Conservation (phyloP, 1,139 yeast genomes). For the Sugiyamaella xylanicola region DNA sequence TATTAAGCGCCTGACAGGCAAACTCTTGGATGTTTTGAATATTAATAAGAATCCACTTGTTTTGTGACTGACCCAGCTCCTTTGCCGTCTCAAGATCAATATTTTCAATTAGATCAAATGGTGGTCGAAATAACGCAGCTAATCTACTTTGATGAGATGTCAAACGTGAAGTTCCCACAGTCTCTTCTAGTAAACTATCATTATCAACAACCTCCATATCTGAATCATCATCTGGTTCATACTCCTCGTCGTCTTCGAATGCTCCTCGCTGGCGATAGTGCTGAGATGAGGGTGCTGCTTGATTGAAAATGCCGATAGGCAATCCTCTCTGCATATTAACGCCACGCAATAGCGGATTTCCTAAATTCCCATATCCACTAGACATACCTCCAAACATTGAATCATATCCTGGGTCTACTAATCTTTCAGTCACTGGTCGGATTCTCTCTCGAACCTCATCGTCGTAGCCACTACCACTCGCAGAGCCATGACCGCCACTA, state of each 20-base stretch:
- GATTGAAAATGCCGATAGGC: slow-evolving; percentile 51
- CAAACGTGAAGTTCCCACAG: slow-evolving; percentile 39
- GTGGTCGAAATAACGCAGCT: slow-evolving; percentile 86
- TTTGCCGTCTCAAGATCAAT: slow-evolving; percentile 73
- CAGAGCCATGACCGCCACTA: slow-evolving; percentile 52
- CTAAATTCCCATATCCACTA: slow-evolving; percentile 6
- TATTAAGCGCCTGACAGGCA: slow-evolving; percentile 82
- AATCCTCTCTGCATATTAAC: slow-evolving; percentile 7
- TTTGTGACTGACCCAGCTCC: slow-evolving; percentile 57
- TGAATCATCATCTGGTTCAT: slow-evolving; percentile 30
- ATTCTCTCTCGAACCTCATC: slow-evolving; percentile 76
- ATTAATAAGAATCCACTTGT: slow-evolving; percentile 85
- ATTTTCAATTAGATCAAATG: slow-evolving; percentile 80
- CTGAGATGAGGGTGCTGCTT: slow-evolving; percentile 33
- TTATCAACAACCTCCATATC: slow-evolving; percentile 32
- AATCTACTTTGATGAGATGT: slow-evolving; percentile 69
- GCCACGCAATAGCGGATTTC: slow-evolving; percentile 6
- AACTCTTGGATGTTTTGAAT: slow-evolving; percentile 85
- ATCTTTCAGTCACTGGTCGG: slow-evolving; percentile 77
- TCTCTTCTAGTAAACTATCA: slow-evolving; percentile 28
- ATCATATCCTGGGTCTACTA: slow-evolving; percentile 57
- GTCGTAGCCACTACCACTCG: slow-evolving; percentile 39
- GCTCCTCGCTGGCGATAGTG: slow-evolving; percentile 6
- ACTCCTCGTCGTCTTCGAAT: slow-evolving; percentile 46
- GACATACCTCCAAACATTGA: slow-evolving; percentile 21